Percentiles rank a stretch among this genome's conserved stretches.
These are phyloP conservation scores for Trichosanthes cucumerina DNA, from an alignment of 306 rosid species.

Conservation along the genomic window DNA sequence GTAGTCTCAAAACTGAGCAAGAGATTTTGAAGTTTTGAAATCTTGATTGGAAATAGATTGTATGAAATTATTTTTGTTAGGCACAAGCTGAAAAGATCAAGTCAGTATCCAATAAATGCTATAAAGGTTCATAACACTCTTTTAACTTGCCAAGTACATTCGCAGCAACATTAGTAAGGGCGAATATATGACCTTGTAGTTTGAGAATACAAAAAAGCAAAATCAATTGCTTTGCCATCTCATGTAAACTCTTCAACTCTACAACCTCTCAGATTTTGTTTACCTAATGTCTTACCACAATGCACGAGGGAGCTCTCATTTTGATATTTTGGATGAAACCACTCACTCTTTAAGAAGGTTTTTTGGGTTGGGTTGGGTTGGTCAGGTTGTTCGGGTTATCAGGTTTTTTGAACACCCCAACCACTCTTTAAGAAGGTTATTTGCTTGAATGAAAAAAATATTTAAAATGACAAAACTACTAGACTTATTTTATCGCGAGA, in stretches of 20 bases:
- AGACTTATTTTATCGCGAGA: too few species aligned
- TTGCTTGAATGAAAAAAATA: not conserved
- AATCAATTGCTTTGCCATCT: conserved; percentile 88
- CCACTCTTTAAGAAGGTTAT: not conserved
- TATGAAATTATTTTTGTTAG: conserved; percentile 28
- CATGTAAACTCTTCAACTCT: conserved; percentile 45
- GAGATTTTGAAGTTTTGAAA: conserved; percentile 11
- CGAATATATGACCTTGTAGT: conserved; percentile 95
- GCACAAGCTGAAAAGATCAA: conserved; percentile 98
- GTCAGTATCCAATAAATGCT: conserved; percentile 97
- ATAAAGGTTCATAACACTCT: conserved; percentile 88
- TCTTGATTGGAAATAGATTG: conserved; percentile 21
- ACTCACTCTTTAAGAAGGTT: too few species aligned
- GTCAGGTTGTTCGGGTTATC: too few species aligned
- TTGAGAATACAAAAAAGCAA: conserved; percentile 98
- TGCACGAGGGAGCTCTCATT: not conserved
- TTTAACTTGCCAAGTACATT: conserved; percentile 95
- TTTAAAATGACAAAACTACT: not conserved
- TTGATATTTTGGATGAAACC: conserved; percentile 1
- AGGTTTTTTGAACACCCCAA: too few species aligned
- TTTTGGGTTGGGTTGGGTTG: too few species aligned
- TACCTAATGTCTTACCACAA: conserved; percentile 1
- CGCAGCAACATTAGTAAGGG: conserved; percentile 96
- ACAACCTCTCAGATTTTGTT: not conserved
- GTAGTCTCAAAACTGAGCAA: conserved; percentile 16